Evolutionary conservation across 805 yeast genomes (phyloP).

Genomic region (Myxozyma udenii): DNA sequence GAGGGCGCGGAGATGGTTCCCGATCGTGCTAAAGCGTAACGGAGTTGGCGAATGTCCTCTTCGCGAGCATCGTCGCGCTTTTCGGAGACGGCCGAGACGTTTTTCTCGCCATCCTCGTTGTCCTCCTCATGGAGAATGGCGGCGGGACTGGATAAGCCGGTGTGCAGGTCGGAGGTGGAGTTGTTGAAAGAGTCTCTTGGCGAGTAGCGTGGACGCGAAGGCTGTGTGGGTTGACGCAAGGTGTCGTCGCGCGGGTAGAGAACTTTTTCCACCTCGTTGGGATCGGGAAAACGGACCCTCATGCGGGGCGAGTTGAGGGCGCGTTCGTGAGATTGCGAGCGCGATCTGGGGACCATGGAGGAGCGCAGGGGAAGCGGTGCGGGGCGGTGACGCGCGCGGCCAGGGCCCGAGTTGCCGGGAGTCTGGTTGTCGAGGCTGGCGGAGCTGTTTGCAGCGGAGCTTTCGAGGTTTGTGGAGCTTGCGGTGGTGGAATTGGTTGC

Average conservation of each 20-base stretch:
- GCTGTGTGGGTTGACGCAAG: background rate
- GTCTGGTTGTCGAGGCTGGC: background rate
- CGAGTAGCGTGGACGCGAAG: background rate
- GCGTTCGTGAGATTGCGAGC: constrained; percentile 23
- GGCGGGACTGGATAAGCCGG: background rate
- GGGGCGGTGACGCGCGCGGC: constrained; percentile 20
- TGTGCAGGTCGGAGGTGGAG: background rate
- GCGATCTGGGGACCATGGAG: constrained; percentile 26
- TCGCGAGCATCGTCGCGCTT: constrained; percentile 10
- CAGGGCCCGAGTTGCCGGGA: constrained; percentile 1
- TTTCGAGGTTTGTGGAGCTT: background rate
- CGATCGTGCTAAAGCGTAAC: constrained; percentile 14
- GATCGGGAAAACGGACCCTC: constrained; percentile 35
- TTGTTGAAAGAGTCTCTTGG: background rate
- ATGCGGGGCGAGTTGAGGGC: constrained; percentile 22
- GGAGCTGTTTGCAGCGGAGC: background rate
- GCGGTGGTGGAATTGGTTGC: background rate
- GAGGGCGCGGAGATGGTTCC: constrained; percentile 23
- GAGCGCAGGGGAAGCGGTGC: constrained; percentile 23
- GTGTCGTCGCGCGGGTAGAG: constrained; percentile 29
- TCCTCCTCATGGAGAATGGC: background rate
- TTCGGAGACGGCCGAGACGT: too few relatives aligned
- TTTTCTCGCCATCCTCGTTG: background rate
- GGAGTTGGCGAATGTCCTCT: constrained; percentile 14
- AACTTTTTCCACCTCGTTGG: constrained; percentile 31